Conservation (phyloP, 441 rosid species). For the Pelargonium myrrhifolium region DNA sequence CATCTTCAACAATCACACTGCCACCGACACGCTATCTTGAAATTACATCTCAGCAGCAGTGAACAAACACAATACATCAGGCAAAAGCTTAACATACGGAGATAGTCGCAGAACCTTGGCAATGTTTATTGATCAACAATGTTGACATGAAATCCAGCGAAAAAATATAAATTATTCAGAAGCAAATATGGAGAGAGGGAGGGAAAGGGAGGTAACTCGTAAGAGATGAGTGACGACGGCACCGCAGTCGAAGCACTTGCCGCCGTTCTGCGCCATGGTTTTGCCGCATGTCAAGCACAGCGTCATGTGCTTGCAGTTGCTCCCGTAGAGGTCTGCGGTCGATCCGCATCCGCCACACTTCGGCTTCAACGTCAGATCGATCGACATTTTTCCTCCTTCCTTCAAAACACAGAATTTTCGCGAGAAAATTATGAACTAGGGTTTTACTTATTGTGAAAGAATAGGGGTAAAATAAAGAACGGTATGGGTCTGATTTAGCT, state of each 20-base stretch:
- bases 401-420: background rate
- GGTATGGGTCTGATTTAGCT: no score
- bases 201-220: conserved; percentile 36
- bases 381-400: conserved; percentile 37
- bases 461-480: no score
- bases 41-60: background rate
- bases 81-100: background rate
- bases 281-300: conserved; percentile 63
- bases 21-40: background rate
- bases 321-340: conserved; percentile 60
- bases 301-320: conserved; percentile 81
- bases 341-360: conserved; percentile 65
- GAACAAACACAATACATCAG: background rate
- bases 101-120: background rate
- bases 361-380: conserved; percentile 52
- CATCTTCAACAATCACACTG: background rate
- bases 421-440: background rate
- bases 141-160: background rate
- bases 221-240: conserved; percentile 58
- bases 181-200: background rate
- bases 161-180: background rate
- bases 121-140: background rate
- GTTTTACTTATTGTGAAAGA: no score
- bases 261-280: conserved; percentile 60
- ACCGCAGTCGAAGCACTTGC: conserved; percentile 76